Base-by-base conservation (phyloP, 2,329 filamentous ascomycete species). In the Torrubiella hemipterigena region DNA sequence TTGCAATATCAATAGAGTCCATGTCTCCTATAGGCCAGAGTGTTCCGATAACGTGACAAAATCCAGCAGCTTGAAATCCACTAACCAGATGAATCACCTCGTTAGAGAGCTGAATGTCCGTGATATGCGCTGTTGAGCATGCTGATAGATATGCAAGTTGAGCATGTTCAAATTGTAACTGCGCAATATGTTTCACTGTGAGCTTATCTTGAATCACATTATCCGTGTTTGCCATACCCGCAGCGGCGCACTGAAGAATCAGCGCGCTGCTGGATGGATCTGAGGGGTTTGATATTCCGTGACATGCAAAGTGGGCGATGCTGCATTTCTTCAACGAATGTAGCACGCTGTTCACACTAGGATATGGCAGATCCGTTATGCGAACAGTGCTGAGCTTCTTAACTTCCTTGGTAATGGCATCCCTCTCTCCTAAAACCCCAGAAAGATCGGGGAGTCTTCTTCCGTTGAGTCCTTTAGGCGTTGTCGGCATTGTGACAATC, bases 131-230 rank as follows among this genome's bases (percentile, higher is more conserved):
- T 2, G 54, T 55, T 10, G 49, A 56, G 37, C 54, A 58, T 1
- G 54, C 53, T 2, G 53, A 58, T 2, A 59, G 47, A 37, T 51
- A 58, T 2, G 52, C 52, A 5, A 58, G 30, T 18, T 35, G 37
- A 6, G 43, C 45, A 21, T 34, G 18, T 14, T 14, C 22, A 13
- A 41, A 31, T 12, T 23, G 30, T 13, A 38, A 25, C 13, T 32
- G 32, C 17, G 34, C 37, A 12, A 34, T 32, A 27, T 18, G 3
- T 17, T 20, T 18, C 29, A 18, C 20, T 13, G 27, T 17, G 20
- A 29, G 19, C 9, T 16, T 20, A 16, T 32, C 30, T 17, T 19
- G 30, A 12, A 27, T 21, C 16, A 3, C 16, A 21, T 3, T n/a
- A n/a, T 13, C 23, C 10, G 16, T 12, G 20, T n/a, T 15, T 16